phyloP scores from a whole-genome alignment of 192 early-diverging fungal species.

The Dissophora globulifera region DNA sequence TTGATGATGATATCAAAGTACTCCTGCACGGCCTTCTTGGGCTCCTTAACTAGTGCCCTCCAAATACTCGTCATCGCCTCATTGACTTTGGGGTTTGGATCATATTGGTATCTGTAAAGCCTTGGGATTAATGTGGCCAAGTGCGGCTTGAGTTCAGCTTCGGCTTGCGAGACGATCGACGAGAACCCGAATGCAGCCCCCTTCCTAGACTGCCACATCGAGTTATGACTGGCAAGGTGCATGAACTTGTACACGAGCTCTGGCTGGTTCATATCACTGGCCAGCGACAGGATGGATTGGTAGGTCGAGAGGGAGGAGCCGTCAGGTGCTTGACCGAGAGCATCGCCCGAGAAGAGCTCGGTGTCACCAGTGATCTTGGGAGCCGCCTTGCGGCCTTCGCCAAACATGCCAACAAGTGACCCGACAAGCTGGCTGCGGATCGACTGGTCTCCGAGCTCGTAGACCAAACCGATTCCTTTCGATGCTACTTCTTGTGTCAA shows the following conservation, averaged over 20 bases:
- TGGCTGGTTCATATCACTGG: constrained; percentile 93
- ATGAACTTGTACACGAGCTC: constrained; percentile 95
- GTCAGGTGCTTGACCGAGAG: constrained; percentile 80
- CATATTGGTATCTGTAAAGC: constrained; percentile 91
- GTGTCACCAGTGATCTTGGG: constrained; percentile 71
- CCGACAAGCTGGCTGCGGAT: constrained; percentile 75
- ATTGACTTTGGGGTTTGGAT: constrained; percentile 89
- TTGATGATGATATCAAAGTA: constrained; percentile 85
- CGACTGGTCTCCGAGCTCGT: constrained; percentile 79
- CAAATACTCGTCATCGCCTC: constrained; percentile 93
- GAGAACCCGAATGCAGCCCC: constrained; percentile 91
- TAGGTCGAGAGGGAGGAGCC: constrained; percentile 77
- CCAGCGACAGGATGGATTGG: constrained; percentile 86
- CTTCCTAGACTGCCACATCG: constrained; percentile 89
- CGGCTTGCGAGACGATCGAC: constrained; percentile 80
- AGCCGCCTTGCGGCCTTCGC: constrained; percentile 67
- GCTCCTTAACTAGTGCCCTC: constrained; percentile 75
- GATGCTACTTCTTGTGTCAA: constrained; percentile 88
- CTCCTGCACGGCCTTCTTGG: constrained; percentile 76
- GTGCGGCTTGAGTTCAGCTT: constrained; percentile 83
- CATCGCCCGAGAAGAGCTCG: constrained; percentile 73
- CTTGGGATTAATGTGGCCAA: constrained; percentile 81
- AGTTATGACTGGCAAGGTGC: constrained; percentile 91
- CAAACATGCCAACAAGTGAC: constrained; percentile 81
- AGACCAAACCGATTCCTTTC: constrained; percentile 86